phyloP scores from a whole-genome alignment of 257 asterid species.

The Cordia subcordata region DNA sequence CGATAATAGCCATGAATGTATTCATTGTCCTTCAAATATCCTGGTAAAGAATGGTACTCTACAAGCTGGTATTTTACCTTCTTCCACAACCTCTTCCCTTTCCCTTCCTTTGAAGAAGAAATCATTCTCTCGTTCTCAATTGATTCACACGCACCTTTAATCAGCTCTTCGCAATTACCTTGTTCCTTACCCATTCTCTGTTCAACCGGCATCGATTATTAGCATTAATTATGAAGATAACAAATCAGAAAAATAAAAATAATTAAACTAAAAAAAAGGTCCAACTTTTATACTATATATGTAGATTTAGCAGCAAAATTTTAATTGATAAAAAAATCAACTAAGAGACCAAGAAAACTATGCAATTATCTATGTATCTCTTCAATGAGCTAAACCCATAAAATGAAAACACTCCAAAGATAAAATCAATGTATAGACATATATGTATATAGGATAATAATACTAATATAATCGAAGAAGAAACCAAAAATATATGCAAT shows the following conservation, averaged over 20 bases:
- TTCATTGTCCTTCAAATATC: slow-evolving; percentile 92
- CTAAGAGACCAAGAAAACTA: background rate
- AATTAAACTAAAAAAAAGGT: slow-evolving; percentile 1
- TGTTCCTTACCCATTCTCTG: slow-evolving; percentile 49
- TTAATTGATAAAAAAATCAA: background rate
- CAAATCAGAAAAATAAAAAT: background rate
- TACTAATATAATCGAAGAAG: background rate
- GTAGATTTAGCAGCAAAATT: background rate
- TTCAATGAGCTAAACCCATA: background rate
- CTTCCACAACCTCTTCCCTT: slow-evolving; percentile 80
- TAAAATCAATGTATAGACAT: too few species aligned
- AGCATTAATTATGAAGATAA: slow-evolving; percentile 5
- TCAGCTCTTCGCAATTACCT: slow-evolving; percentile 19
- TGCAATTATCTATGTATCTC: background rate
- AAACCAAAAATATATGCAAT: background rate
- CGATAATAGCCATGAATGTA: slow-evolving; percentile 74
- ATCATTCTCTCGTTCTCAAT: slow-evolving; percentile 22
- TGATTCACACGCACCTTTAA: slow-evolving; percentile 22
- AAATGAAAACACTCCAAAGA: background rate
- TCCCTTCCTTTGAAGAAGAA: slow-evolving; percentile 35
- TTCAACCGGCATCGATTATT: slow-evolving; percentile 6
- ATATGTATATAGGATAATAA: background rate
- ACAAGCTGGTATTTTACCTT: slow-evolving; percentile 91
- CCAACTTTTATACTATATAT: too few species aligned
- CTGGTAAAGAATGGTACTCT: slow-evolving; percentile 90